Evolutionary conservation across 805 yeast species (phyloP), one percentile per base, ranked within the genome.

Genomic region (Wickerhamiella sorbophila): DNA sequence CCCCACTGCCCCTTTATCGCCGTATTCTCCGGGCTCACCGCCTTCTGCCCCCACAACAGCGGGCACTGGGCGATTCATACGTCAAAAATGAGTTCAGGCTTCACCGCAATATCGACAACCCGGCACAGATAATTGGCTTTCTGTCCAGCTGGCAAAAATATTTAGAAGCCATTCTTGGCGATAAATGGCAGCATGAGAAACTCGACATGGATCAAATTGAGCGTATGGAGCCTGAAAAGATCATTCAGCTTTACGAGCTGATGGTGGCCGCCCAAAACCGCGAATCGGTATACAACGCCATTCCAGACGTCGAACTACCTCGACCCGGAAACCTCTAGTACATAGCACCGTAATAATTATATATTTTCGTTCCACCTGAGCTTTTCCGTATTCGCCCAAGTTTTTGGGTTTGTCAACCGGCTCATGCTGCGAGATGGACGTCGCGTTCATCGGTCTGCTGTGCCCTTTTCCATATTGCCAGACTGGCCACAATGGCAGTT

Each of bases 61-160:
- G 94, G 44, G 70, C 75, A 40, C 67, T 91, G 18, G 99, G 98
- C 3, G 95, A 91, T 60, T 70, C 75, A 50, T 91, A 91, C 58
- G 95, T 88, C 40, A 81, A 77, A 56, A 73, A 78, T 29, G 99
- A 91, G 63, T 91, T 91, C 66, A 75, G 77, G 52, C 79, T 87
- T 5, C 98, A 91, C 62, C 72, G 76, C 45, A 61, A 66, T 38
- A 71, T 79, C 5, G 95, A 85, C 49, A 86, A 91, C 58, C 97
- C 99, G 3, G 67, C 85, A 19, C 94, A 88, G 55, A 85, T 91
- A 27, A 86, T 91, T 9, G 98, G 96, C 9, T 91, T 91, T 52
- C 67, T 91, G 47, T 75, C 94, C 1, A 79, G 84, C 46, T 91
- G 99, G 99, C 98, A 91, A 60, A 58, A 61, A 43, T 65, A 65